Percentiles rank a stretch among this genome's conserved stretches.
Conservation (phyloP, 306 rosid species). For the Gynostemma pentaphyllum region DNA sequence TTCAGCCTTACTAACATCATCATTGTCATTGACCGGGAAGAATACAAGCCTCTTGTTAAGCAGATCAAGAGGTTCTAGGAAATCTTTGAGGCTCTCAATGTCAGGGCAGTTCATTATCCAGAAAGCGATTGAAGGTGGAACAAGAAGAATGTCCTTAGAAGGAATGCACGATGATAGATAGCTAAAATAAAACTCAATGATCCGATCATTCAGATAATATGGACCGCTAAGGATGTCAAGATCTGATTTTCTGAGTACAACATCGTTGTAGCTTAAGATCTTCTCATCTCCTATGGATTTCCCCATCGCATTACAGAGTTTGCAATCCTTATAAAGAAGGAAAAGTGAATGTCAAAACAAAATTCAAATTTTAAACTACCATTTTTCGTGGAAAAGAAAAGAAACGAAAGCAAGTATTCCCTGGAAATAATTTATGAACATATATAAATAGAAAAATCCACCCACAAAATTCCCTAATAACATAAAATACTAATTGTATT, state of each 20-base stretch:
- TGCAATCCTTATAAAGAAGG: not conserved
- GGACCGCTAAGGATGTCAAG: slow-evolving; percentile 66
- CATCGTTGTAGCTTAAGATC: slow-evolving; percentile 82
- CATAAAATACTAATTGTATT: not conserved
- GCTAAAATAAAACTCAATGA: slow-evolving; percentile 71
- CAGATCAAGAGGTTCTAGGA: slow-evolving; percentile 65
- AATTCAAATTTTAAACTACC: not conserved
- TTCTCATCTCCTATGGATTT: slow-evolving; percentile 39
- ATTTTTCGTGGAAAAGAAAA: not conserved
- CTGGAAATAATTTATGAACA: not conserved
- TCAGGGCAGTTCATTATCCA: slow-evolving; percentile 66
- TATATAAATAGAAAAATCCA: not conserved
- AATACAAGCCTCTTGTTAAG: slow-evolving; percentile 40
- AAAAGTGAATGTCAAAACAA: not conserved
- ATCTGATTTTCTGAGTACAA: slow-evolving; percentile 71
- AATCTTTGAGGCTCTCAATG: slow-evolving; percentile 33
- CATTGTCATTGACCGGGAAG: slow-evolving; percentile 72
- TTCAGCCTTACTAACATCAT: slow-evolving; percentile 49
- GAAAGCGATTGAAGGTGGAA: slow-evolving; percentile 80
- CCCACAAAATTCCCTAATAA: not conserved
- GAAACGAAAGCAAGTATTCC: not conserved
- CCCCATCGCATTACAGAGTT: not conserved
- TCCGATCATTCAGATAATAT: slow-evolving; percentile 62
- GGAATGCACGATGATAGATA: slow-evolving; percentile 40
- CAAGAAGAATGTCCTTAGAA: slow-evolving; percentile 38